Evolutionary conservation across 345 rosid genomes (phyloP), one percentile per base, ranked within the genome.

Genomic region (Bruguiera gymnorhiza): DNA sequence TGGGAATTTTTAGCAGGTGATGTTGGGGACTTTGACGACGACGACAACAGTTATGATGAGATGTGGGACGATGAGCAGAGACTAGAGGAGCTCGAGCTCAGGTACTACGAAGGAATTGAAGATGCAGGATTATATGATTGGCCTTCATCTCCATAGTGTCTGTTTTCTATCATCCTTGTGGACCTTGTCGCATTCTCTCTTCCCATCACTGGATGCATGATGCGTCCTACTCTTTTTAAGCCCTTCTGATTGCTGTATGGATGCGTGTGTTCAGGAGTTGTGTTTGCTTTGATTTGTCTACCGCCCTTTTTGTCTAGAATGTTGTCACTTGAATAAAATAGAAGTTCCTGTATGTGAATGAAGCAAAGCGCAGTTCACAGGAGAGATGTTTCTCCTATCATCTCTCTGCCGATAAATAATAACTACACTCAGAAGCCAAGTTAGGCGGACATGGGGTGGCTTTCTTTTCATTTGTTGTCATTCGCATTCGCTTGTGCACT

Each of bases 1-100:
- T 93, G 96, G 97, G 92, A 82, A 70, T 85, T 90, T 60, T 73
- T 81, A 53, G 86, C 86, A 11, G 90, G 82, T 50, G 88, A 82
- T 69, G 78, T 88, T 81, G 97, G 72, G 31, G 86, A 82, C 30
- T 83, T 74, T 61, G 77, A 79, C 9, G 83, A 72, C 6, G 75
- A 76, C 11, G 81, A 71, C 11, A 81, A 71, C 60, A 75, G 81
- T 48, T 78, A 70, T 8, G 84, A 83, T 6, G 89, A 54, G 30
- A 75, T 82, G 83, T 85, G 91, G 88, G 87, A 82, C 16, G 79
- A 77, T 10, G 86, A 82, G 18, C 77, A 78, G 30, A 69, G 86
- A 70, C 78, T 86, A 36, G 90, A 81, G 68, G 88, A 80, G 72
- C 82, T 88, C 24, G 89, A 85, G 79, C 80, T 88, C 5, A 80